Evolutionary conservation across 306 rosid genomes (phyloP), one percentile per base, ranked within the genome.

Genomic region (Quercus agrifolia): DNA sequence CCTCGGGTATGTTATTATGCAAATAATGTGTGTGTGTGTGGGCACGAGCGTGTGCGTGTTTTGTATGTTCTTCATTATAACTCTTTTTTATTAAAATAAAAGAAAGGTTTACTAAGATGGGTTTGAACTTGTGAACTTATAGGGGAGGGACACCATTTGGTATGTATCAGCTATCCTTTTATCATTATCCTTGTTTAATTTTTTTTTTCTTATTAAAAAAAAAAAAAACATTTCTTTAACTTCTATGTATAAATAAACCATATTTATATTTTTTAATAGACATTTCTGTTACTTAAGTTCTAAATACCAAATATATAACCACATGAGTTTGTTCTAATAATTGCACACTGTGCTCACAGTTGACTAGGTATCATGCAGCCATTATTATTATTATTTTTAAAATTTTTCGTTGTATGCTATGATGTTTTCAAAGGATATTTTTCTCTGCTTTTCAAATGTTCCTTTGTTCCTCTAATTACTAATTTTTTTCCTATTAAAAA

Each of bases 1-100:
- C 97, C 97, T 87, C 93, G 97, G 90, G 99, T 94, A 92, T 71
- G 93, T 80, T 84, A 64, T 35, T 61, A 61, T 79, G 54, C 61
- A 76, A 76, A 71, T 63, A 21, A 5, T 77, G 28, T 75, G 19
- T 56, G 46, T 14, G 44, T 6, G 2, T 66, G 69, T 78, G 23
- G 64, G 19, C 51, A 35, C 4, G 69, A 21, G 69, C 61, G n/a
- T 75, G 19, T 56, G 49, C 8, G 69, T 23, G 19, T 78, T 49
- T 77, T 80, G 5, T 44, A 18, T 82, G 38, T 28, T 79, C 21
- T 56, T 5, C 11, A 18, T 38, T 71, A 66, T 54, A 49, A 3
- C 17, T n/a, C 12, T 85, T 21, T 56, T 57, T 64, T 78, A 59
- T 23, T 59, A 4, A 11, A 1, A 20, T 38, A 57, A 57, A 6